Conservation (phyloP, 2,329 filamentous ascomycete species). For the Endothia cerciana region DNA sequence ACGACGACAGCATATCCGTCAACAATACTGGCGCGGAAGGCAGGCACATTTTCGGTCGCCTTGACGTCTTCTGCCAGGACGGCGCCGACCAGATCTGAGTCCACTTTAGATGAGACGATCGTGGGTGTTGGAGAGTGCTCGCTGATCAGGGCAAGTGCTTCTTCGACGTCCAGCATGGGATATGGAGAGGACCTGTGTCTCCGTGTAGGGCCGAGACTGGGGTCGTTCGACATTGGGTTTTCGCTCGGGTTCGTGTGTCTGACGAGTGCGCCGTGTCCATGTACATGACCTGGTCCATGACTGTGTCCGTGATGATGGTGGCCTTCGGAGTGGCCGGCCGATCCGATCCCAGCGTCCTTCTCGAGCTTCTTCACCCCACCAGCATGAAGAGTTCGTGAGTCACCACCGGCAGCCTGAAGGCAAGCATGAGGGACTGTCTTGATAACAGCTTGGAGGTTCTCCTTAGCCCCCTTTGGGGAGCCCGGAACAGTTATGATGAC, state of each 20-base stretch:
- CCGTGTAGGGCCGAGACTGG: conserved; percentile 63
- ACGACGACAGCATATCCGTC: conserved; percentile 91
- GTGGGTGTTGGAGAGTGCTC: conserved; percentile 70
- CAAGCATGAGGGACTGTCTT: conserved; percentile 97
- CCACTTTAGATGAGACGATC: conserved; percentile 62
- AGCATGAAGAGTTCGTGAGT: conserved; percentile 78
- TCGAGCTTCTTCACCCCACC: conserved; percentile 86
- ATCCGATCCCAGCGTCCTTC: conserved; percentile 71
- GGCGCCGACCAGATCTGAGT: conserved; percentile 69
- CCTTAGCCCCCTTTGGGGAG: conserved; percentile 91
- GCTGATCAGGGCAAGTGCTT: conserved; percentile 75
- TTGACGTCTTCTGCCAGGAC: conserved; percentile 83
- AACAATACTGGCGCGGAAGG: conserved; percentile 93
- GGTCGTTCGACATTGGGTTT: conserved; percentile 62
- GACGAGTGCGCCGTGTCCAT: conserved; percentile 67
- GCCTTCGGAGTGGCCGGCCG: conserved; percentile 48
- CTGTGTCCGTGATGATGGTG: conserved; percentile 56
- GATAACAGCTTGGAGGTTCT: conserved; percentile 87
- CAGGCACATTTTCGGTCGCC: conserved; percentile 83
- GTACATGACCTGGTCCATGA: conserved; percentile 59
- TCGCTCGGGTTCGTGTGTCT: conserved; percentile 72
- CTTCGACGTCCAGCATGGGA: conserved; percentile 84
- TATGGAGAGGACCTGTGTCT: conserved; percentile 87
- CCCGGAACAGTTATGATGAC: conserved; percentile 89
- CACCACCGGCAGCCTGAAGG: conserved; percentile 78